Percentiles rank a stretch among this genome's conserved stretches.
These are phyloP conservation scores for Theobroma cacao DNA, from an alignment of 345 rosid species.

Conservation along the genomic window DNA sequence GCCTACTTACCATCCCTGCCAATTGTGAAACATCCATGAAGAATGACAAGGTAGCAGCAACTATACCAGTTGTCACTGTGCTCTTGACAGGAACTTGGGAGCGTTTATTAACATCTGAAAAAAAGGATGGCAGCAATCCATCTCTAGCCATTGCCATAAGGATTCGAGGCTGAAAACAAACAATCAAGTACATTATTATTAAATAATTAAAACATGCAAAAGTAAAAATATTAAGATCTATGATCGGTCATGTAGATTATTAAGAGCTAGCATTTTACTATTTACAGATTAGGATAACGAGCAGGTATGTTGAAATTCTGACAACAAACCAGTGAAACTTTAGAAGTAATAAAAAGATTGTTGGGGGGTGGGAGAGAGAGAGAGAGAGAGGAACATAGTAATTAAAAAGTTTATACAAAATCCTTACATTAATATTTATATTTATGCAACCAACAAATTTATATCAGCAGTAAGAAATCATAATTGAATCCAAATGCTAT, in stretches of 20 bases:
- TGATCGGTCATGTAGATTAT: neutral
- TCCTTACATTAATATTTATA: neutral
- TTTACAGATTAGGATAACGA: neutral
- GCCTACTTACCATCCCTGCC: slow-evolving; percentile 68
- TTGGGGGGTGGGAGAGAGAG: too few relatives aligned
- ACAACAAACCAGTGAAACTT: neutral
- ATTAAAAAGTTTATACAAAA: neutral
- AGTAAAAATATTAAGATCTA: neutral
- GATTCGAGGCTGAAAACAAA: slow-evolving; percentile 60
- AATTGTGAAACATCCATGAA: slow-evolving; percentile 68
- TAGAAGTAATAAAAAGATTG: too few relatives aligned
- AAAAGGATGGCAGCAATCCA: slow-evolving; percentile 73
- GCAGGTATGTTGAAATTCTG: neutral
- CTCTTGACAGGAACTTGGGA: slow-evolving; percentile 73
- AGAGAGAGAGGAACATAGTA: too few relatives aligned
- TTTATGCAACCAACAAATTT: neutral
- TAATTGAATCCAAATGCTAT: neutral
- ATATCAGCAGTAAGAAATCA: neutral
- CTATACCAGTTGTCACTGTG: slow-evolving; percentile 58
- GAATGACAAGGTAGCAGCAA: slow-evolving; percentile 55
- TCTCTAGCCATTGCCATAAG: slow-evolving; percentile 87
- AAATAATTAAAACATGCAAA: neutral
- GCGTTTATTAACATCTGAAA: slow-evolving; percentile 57
- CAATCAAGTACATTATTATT: neutral
- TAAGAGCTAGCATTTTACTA: neutral